Evolutionary conservation across 768 basidiomycete species (phyloP).

Genomic region (Megacollybia marginata): DNA sequence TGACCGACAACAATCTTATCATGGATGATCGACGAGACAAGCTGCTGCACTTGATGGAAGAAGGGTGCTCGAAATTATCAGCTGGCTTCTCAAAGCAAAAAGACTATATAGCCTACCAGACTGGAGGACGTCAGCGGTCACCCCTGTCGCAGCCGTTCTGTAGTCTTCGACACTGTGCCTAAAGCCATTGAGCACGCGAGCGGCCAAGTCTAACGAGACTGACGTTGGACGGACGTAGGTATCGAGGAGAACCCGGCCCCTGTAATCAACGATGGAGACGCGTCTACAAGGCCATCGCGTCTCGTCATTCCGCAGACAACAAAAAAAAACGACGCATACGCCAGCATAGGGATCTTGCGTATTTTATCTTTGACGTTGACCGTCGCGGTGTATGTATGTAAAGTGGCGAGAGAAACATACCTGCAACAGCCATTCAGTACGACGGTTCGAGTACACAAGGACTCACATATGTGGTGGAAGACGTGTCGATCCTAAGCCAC

Average conservation of each 20-base stretch:
- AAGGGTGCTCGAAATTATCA: constrained; percentile 28
- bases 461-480: constrained; percentile 15
- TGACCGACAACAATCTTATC: constrained; percentile 52
- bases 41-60: constrained; percentile 41
- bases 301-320: neutral
- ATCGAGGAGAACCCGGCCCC: constrained; percentile 37
- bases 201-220: constrained; percentile 11
- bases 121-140: constrained; percentile 30
- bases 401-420: constrained; percentile 40
- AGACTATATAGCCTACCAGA: constrained; percentile 23
- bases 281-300: constrained; percentile 24
- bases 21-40: constrained; percentile 32
- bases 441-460: neutral
- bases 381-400: constrained; percentile 34
- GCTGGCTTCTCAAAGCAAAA: neutral
- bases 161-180: constrained; percentile 44
- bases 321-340: constrained; percentile 24
- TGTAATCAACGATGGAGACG: constrained; percentile 43
- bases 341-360: constrained; percentile 42
- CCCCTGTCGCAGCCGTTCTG: constrained; percentile 37
- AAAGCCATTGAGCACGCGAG: neutral
- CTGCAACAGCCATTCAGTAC: constrained; percentile 14
- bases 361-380: constrained; percentile 14
- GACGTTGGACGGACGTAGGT: constrained; percentile 50
- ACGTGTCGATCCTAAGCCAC: neutral